Conservation (phyloP, 2,329 filamentous ascomycete species). For the Chrysoporthe cubensis region DNA sequence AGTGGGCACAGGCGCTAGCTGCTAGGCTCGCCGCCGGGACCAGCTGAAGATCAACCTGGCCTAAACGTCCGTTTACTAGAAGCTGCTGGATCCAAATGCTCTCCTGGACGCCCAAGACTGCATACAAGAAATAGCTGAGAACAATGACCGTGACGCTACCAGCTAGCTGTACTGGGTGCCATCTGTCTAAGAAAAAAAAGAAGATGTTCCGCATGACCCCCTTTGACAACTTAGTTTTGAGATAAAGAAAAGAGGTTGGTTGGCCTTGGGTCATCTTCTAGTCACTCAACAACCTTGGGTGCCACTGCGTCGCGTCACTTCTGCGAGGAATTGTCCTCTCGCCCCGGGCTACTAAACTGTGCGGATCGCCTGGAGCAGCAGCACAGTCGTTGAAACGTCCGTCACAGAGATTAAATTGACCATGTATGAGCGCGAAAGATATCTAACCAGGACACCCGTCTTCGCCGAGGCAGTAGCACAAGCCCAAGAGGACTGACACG, state of each 20-base stretch:
- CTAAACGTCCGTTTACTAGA: background rate
- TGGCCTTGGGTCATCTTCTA: background rate
- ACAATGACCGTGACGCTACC: background rate
- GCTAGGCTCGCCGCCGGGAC: background rate
- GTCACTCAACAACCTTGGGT: background rate
- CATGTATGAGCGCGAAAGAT: background rate
- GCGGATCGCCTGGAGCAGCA: background rate
- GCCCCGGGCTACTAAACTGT: background rate
- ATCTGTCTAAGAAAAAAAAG: background rate
- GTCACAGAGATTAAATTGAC: background rate
- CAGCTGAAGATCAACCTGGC: background rate
- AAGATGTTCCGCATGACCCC: too few species aligned
- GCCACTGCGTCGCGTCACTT: background rate
- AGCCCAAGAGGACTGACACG: background rate
- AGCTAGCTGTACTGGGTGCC: background rate
- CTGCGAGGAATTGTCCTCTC: background rate
- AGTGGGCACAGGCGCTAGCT: slow-evolving; percentile 14
- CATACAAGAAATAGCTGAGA: background rate
- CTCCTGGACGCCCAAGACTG: background rate
- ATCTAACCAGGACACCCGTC: slow-evolving; percentile 8
- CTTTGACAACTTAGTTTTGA: too few species aligned
- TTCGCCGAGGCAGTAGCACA: slow-evolving; percentile 10
- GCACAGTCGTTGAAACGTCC: background rate
- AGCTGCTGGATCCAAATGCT: background rate
- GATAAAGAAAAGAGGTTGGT: too few species aligned